A percentile compares a stretch with the other conserved stretches of the same genome.
Evolutionary conservation across 192 early-diverging fungal species (phyloP).

Genomic region (Rhizophagus sp.): DNA sequence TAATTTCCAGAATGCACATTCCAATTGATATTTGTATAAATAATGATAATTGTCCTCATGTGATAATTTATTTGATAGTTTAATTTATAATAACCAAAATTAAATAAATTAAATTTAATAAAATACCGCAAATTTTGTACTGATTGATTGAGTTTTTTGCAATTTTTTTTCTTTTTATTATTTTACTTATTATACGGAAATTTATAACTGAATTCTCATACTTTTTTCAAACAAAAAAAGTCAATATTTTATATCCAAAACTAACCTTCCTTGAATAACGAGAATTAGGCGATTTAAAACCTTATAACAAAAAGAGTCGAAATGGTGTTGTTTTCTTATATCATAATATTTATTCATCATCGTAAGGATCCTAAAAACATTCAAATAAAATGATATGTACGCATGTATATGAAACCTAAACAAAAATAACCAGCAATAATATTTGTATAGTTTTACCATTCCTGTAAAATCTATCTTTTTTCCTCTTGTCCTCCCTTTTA

Average conservation of each 20-base stretch:
- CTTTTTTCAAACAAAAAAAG: background rate
- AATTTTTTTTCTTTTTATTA: too few relatives aligned
- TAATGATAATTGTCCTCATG: too few relatives aligned
- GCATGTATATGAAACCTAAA: background rate
- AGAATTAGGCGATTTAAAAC: background rate
- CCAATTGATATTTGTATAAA: too few relatives aligned
- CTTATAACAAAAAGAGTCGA: background rate
- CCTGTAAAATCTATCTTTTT: constrained; percentile 18
- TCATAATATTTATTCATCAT: background rate
- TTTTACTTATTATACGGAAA: background rate
- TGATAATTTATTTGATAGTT: too few relatives aligned
- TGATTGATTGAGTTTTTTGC: too few relatives aligned
- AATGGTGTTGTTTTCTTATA: background rate
- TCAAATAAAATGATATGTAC: background rate
- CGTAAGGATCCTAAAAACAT: background rate
- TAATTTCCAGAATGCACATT: too few relatives aligned
- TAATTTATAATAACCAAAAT: too few relatives aligned
- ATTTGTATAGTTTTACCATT: background rate
- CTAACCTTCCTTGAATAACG: background rate
- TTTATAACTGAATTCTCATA: background rate
- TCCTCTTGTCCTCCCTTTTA: constrained; percentile 11
- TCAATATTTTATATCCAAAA: background rate
- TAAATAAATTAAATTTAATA: too few relatives aligned
- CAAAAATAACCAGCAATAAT: background rate
- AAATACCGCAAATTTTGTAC: too few relatives aligned